Evolutionary conservation across 1,139 yeast genomes (phyloP).

Genomic region (Pichia sp.): DNA sequence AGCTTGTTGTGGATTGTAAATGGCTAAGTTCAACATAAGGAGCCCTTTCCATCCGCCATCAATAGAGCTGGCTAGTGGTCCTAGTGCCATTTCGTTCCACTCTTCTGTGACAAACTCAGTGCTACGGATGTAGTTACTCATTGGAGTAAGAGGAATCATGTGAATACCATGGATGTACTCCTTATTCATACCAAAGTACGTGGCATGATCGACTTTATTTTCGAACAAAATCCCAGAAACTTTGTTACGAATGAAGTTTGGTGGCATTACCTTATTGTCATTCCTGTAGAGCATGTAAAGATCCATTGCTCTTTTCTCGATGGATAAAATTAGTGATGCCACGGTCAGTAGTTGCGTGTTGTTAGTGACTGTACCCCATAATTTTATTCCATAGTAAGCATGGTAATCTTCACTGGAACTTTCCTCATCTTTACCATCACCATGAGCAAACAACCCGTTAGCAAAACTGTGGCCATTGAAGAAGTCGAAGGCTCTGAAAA

Average conservation of each 20-base stretch:
- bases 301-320: constrained; percentile 55
- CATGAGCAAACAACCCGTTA: constrained; percentile 65
- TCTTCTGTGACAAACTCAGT: constrained; percentile 72
- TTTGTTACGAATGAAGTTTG: constrained; percentile 53
- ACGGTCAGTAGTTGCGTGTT: constrained; percentile 50
- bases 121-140: constrained; percentile 69
- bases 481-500: constrained; percentile 73
- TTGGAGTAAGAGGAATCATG: constrained; percentile 86
- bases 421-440: constrained; percentile 79
- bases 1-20: constrained; percentile 62
- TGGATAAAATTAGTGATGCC: constrained; percentile 58
- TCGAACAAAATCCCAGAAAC: constrained; percentile 78
- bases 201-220: constrained; percentile 87
- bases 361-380: constrained; percentile 61
- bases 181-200: constrained; percentile 70
- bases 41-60: constrained; percentile 88
- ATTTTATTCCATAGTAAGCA: constrained; percentile 63
- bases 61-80: constrained; percentile 46
- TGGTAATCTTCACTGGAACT: constrained; percentile 75
- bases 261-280: constrained; percentile 53
- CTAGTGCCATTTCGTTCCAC: constrained; percentile 56
- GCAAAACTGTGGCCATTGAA: constrained; percentile 81
- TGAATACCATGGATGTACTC: constrained; percentile 95
- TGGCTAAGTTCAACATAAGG: constrained; percentile 70
- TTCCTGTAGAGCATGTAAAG: constrained; percentile 54